Base-by-base conservation (phyloP, 2,329 filamentous ascomycete species). In the Gliomastix tumulicola region DNA sequence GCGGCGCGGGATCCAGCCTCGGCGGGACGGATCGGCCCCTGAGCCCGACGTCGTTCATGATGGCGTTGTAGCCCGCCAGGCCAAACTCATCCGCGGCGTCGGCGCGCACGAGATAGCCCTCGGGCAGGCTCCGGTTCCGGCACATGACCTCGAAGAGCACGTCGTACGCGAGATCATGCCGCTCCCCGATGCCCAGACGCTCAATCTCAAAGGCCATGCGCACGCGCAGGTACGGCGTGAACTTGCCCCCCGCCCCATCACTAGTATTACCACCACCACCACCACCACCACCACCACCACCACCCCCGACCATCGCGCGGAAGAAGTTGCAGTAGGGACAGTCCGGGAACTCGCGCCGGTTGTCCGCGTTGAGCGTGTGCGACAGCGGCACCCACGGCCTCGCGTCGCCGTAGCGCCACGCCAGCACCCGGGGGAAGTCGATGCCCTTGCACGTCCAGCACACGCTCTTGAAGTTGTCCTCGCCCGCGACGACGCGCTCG, bases 281-380 rank as follows among this genome's bases (percentile, higher is more conserved):
- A 7, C 32, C 32, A 7, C 31, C 31, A 12, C 31, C 18, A n/a
- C 21, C 38, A 11, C 30, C 15, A 9, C 19, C 19, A 21, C 30
- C 23, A 15, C 42, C 45, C 13, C 52, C 55, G 16, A 62, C 50
- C 43, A 62, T 43, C 34, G 56, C 52, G 32, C 56, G 50, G 39
- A 62, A 61, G 44, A 62, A 62, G 38, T 53, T 49, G 42, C 59
- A 62, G 43, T 58, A 62, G n/a, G 59, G 59, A 35, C 59, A 62
- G 4, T 42, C 39, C 13, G 34, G 32, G 28, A 30, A 23, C 23
- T 30, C 20, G n/a, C n/a, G n/a, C 18, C 38, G 23, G 11, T 21
- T 36, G 19, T 35, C 37, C 2, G 22, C 16, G 19, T 36, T 28
- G 21, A 40, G 35, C 12, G 35, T 44, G 33, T 62, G 59, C 8